A percentile compares a stretch with the other conserved stretches of the same genome.
phyloP scores from a whole-genome alignment of 2,329 filamentous ascomycete species.

The Fusarium sp. region DNA sequence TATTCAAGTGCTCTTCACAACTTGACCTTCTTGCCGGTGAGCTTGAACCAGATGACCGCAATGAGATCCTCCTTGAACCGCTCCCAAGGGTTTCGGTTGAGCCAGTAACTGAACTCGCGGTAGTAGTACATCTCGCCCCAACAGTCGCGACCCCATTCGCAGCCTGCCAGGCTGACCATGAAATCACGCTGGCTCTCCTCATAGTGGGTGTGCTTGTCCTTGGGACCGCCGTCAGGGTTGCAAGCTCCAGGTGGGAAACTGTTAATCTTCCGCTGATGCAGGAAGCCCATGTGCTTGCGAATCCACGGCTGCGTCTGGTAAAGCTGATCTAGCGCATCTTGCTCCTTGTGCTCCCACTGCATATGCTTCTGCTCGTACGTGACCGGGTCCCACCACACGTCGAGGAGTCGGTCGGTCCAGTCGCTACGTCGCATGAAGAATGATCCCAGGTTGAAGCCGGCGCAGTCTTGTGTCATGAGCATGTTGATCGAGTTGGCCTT shows the following conservation, averaged over 20 bases:
- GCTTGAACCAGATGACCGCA: constrained; percentile 71
- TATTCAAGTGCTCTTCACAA: constrained; percentile 54
- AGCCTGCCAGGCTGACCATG: constrained; percentile 98
- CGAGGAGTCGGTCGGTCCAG: constrained; percentile 92
- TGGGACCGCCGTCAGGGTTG: constrained; percentile 72
- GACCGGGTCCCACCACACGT: constrained; percentile 99
- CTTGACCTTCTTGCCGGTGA: constrained; percentile 72
- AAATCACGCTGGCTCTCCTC: constrained; percentile 88
- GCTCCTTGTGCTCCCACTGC: constrained; percentile 99
- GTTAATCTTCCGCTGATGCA: constrained; percentile 93
- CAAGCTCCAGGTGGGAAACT: constrained; percentile 94
- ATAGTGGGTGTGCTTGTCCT: constrained; percentile 87
- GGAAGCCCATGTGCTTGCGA: constrained; percentile 86
- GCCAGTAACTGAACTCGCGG: constrained; percentile 88
- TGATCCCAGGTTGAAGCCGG: constrained; percentile 95
- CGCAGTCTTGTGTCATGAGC: constrained; percentile 91
- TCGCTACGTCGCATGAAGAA: constrained; percentile 89
- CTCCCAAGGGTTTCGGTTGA: constrained; percentile 89
- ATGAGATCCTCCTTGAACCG: constrained; percentile 76
- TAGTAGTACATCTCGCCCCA: constrained; percentile 99
- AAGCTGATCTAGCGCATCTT: constrained; percentile 92
- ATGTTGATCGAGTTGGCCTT: constrained; percentile 85
- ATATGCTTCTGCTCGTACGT: constrained; percentile 98
- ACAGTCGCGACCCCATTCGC: constrained; percentile 96
- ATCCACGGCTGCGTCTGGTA: constrained; percentile 95